Evolutionary conservation across 2,329 filamentous ascomycete species (phyloP).

Genomic region (Mollisia scopiformis): DNA sequence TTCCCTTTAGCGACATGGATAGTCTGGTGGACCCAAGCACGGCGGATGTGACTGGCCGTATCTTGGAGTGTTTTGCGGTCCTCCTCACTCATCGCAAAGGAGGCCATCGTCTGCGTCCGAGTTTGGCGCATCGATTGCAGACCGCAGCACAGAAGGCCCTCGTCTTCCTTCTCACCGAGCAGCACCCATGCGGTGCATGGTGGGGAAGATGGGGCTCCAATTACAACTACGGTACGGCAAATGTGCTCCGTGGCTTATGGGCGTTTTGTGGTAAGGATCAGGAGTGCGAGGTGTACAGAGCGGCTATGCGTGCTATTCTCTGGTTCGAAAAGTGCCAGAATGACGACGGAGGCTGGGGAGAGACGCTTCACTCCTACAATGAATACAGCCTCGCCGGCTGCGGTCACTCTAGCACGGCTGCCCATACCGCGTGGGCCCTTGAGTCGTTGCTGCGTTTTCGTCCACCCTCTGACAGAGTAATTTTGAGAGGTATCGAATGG

Average conservation of each 20-base stretch:
- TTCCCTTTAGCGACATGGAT: slow-evolving; percentile 42
- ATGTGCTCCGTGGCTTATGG: slow-evolving; percentile 5
- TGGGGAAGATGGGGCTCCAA: slow-evolving; percentile 12
- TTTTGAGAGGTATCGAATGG: not conserved
- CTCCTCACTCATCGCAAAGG: too few species aligned
- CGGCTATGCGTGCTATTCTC: not conserved
- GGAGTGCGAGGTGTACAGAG: not conserved
- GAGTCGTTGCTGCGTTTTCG: not conserved
- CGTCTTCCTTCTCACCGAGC: not conserved
- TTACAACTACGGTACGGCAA: slow-evolving; percentile 8
- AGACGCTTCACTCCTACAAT: slow-evolving; percentile 5
- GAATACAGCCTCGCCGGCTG: not conserved
- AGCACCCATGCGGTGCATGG: slow-evolving; percentile 6
- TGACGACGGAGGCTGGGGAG: slow-evolving; percentile 12
- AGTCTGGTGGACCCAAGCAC: slow-evolving; percentile 39
- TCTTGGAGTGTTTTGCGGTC: slow-evolving; percentile 34
- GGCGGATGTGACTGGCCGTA: slow-evolving; percentile 40
- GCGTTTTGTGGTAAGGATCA: not conserved
- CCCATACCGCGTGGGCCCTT: slow-evolving; percentile 14
- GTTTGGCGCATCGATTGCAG: not conserved
- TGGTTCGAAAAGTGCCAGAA: slow-evolving; percentile 10
- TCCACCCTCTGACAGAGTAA: not conserved
- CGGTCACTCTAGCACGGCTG: not conserved
- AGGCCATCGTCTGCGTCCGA: not conserved
- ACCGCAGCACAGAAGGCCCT: not conserved